Conservation (phyloP, 225 moss, liverwort and hornwort species). For the Sphagnum contortum region DNA sequence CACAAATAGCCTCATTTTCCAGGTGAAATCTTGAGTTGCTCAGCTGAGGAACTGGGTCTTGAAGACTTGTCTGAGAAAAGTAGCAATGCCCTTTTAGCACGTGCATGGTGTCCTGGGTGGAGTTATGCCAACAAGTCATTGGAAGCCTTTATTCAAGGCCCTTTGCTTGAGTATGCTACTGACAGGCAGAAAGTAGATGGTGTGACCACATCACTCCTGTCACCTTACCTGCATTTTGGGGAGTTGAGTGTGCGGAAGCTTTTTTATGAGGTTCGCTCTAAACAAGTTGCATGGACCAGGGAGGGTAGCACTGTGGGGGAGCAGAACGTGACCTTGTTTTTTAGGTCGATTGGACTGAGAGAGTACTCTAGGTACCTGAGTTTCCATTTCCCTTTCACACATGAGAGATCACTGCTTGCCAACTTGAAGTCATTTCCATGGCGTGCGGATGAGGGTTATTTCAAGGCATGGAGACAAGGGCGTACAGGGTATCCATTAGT, state of each 20-base stretch:
- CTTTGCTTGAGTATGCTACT: slow-evolving; percentile 32
- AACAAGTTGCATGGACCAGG: slow-evolving; percentile 36
- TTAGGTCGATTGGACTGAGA: slow-evolving; percentile 47
- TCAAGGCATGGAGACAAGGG: slow-evolving; percentile 58
- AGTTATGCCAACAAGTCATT: slow-evolving; percentile 32
- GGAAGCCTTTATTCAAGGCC: slow-evolving; percentile 34
- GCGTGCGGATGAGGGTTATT: slow-evolving; percentile 32
- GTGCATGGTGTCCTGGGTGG: slow-evolving; percentile 51
- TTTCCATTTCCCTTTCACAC: slow-evolving; percentile 58
- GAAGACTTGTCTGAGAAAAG: slow-evolving; percentile 41
- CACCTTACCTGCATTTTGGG: slow-evolving; percentile 53
- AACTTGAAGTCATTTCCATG: slow-evolving; percentile 56
- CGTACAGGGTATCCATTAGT: slow-evolving; percentile 54
- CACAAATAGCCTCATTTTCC: background rate
- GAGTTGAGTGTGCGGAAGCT: slow-evolving; percentile 52
- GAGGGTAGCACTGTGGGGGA: slow-evolving; percentile 28
- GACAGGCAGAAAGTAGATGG: slow-evolving; percentile 35
- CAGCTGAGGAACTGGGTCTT: slow-evolving; percentile 31
- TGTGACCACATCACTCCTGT: slow-evolving; percentile 39
- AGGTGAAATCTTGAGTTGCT: slow-evolving; percentile 13
- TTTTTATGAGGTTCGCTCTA: slow-evolving; percentile 40
- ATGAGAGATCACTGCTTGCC: slow-evolving; percentile 51
- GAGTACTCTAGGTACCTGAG: slow-evolving; percentile 58
- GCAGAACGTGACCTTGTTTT: slow-evolving; percentile 31
- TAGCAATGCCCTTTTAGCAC: slow-evolving; percentile 45